A percentile compares a stretch with the other conserved stretches of the same genome.
Evolutionary conservation across 208 protist species (phyloP).

Genomic region (Leishmania tarentolae): DNA sequence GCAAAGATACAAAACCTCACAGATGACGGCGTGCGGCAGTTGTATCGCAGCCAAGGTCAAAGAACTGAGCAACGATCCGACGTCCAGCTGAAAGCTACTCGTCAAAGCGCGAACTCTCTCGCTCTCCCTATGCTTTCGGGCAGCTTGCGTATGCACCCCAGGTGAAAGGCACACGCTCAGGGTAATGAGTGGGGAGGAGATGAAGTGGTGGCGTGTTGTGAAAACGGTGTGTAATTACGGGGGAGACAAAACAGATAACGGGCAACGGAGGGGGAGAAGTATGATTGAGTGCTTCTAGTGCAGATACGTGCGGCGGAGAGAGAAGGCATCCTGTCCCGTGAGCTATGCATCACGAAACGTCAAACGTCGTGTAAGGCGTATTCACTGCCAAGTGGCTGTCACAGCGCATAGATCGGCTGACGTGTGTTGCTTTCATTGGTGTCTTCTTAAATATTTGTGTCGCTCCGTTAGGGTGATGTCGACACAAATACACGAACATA

Average conservation of each 20-base stretch:
- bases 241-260: not conserved
- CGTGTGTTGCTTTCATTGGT: not conserved
- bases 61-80: not conserved
- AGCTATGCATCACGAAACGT: not conserved
- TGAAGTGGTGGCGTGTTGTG: not conserved
- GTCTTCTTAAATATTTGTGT: not conserved
- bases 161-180: not conserved
- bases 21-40: not conserved
- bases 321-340: not conserved
- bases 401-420: not conserved
- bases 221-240: not conserved
- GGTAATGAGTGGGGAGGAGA: not conserved
- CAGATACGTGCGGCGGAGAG: not conserved
- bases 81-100: not conserved
- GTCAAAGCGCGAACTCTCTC: not conserved
- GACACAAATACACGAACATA: not conserved
- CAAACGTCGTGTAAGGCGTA: not conserved
- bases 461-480: not conserved
- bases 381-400: not conserved
- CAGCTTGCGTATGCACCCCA: not conserved
- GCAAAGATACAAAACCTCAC: not conserved
- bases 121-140: too few relatives aligned
- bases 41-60: not conserved
- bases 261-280: too few relatives aligned
- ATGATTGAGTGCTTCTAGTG: too few relatives aligned